Base-by-base conservation (phyloP, 1,284 basidiomycete species). In the Sporisorium exsertum region DNA sequence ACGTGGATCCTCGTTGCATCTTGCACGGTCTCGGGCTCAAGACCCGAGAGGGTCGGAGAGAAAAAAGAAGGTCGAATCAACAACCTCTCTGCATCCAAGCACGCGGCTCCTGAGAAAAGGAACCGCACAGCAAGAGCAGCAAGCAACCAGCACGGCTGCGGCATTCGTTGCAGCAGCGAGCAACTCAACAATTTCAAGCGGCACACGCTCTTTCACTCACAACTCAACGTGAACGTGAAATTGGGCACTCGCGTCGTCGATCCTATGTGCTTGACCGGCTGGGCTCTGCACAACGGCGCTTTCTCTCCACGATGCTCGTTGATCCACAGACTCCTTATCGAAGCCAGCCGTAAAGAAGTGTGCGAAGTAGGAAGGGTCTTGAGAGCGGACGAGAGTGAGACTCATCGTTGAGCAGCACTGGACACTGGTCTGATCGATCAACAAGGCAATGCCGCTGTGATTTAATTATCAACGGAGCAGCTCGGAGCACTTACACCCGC, bases 41-140 rank as follows among this genome's bases (percentile, higher is more conserved):
- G 33, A 49, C 22, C 56, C n/a, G n/a, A 58, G 56, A 58, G 53
- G 46, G 15, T 20, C 42, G 54, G 13, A 43, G 52, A 22, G 40
- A 43, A 43, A 45, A 16, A 32, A 55, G 22, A 13, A 29, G 24
- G n/a, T 9, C n/a, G 45, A 45, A 55, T 32, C 4, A 22, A 42
- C 5, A 22, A 24, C n/a, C n/a, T n/a, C n/a, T n/a, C n/a, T n/a
- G n/a, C n/a, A n/a, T 10, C 29, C 29, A 32, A 10, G 26, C 26
- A 13, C 9, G 29, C 51, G 51, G 51, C 51, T 52, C 51, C 32
- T 37, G 51, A 52, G 40, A 33, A 12, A 10, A 13, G 32, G 6
- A 32, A 32, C n/a, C n/a, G n/a, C n/a, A n/a, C n/a, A 32, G 5
- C 24, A 47, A 10, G 26, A 33, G 27, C n/a, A 33, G 50, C 33